Base-by-base conservation (phyloP, 345 rosid species). In the Sisymbrium irio region DNA sequence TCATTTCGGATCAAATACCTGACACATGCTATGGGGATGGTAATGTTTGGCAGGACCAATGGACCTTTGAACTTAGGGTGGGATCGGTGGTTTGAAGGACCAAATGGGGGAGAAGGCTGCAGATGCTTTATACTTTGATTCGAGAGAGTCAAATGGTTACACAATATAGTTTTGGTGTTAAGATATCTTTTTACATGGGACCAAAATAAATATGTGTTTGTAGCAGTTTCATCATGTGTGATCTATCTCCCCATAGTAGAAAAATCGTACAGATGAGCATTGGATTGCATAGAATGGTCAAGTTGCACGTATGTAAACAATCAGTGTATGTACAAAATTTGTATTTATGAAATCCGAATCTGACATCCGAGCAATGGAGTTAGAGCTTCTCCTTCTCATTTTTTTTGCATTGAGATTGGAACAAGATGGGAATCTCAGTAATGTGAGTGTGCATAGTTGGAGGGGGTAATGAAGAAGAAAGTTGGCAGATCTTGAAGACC, bases 1-100 rank as follows among this genome's bases (percentile, higher is more conserved):
- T 36, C 8, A 18, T 47, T 18, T 62, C 25, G 39, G 33, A n/a
- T 27, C n/a, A 12, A 20, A 12, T 51, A 51, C 53, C 63, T 65
- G 53, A 18, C 53, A 33, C 22, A 42, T 56, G 71, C 11, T 75
- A 22, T 47, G 51, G 12, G 27, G 56, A 22, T 69, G 10, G 36
- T 56, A 40, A 56, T 45, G 64, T 7, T 11, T 67, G 59, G 42
- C 93, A 90, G 96, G 82, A 90, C 89, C 51, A 84, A 25, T 63
- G 93, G 89, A 49, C 87, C 88, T 55, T 42, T 79, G 42, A 79
- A 87, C 79, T 78, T 83, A 10, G 47, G 47, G 56, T 89, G 96
- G 89, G 96, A 89, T 49, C 77, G 88, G 63, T 90, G 96, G 93
- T 90, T 90, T 78, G 89, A 90, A 78, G 82, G 89, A 72, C 86